Conservation (phyloP, 2,329 filamentous ascomycete species). For the Clonostachys sp. region DNA sequence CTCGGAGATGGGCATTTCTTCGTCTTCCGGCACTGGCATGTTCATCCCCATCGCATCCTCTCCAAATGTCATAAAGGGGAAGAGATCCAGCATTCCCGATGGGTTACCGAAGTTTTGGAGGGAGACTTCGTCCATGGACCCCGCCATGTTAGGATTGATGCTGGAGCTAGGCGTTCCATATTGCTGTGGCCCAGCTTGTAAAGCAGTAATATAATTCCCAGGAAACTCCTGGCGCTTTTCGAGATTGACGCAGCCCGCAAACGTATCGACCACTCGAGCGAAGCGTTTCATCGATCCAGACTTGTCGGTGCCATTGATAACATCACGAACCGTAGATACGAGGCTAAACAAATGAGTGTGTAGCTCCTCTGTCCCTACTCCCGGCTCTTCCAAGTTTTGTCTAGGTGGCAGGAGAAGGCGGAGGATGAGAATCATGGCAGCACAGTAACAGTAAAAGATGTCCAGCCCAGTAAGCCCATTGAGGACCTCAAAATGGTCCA, state of each 20-base stretch:
- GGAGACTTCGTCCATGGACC: neutral
- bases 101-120: neutral
- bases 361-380: constrained; percentile 6
- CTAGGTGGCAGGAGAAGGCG: constrained; percentile 8
- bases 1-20: too few relatives aligned
- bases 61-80: too few relatives aligned
- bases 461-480: constrained; percentile 26
- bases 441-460: constrained; percentile 26
- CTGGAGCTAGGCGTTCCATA: neutral
- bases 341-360: constrained; percentile 7
- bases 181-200: neutral
- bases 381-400: neutral
- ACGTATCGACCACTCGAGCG: constrained; percentile 16
- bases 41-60: too few relatives aligned
- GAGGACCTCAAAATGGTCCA: constrained; percentile 21
- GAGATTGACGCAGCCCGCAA: constrained; percentile 14
- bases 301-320: constrained; percentile 15
- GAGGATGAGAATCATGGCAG: constrained; percentile 20
- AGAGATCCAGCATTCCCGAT: too few relatives aligned
- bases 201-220: neutral
- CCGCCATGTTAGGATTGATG: neutral
- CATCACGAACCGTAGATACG: constrained; percentile 6
- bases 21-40: too few relatives aligned
- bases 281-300: constrained; percentile 20
- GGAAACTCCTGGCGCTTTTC: neutral